phyloP scores from a whole-genome alignment of 164 flowering plant genomes.

The Piper betle region DNA sequence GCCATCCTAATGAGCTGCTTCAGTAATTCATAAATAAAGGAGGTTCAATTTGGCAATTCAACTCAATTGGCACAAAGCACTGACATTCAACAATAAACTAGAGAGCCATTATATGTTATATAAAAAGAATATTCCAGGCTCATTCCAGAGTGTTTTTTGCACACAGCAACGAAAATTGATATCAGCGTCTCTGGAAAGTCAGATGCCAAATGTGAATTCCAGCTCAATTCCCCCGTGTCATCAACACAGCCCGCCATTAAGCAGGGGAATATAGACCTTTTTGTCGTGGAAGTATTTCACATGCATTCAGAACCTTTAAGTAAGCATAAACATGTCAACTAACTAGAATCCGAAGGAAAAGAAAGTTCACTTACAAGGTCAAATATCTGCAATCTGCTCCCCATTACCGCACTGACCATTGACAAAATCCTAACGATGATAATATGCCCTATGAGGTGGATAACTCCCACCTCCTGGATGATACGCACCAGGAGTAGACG shows the following conservation, averaged over 20 bases:
- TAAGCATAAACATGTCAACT: background rate
- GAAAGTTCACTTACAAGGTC: background rate
- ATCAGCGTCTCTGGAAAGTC: background rate
- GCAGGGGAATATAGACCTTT: background rate
- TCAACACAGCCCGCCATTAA: background rate
- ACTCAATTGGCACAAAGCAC: background rate
- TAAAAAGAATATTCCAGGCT: background rate
- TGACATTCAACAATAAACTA: background rate
- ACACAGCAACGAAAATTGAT: background rate
- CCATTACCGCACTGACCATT: background rate
- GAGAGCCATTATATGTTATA: background rate
- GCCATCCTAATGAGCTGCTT: background rate
- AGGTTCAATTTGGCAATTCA: background rate
- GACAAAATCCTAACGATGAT: background rate
- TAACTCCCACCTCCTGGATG: background rate
- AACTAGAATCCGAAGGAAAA: background rate
- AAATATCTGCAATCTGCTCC: background rate
- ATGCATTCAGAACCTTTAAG: background rate
- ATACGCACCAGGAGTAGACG: slow-evolving; percentile 3
- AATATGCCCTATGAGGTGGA: slow-evolving; percentile 2
- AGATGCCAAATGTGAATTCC: background rate
- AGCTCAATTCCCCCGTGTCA: background rate
- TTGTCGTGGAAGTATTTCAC: background rate
- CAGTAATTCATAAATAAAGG: background rate
- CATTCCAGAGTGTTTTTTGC: background rate